Base-by-base conservation (phyloP, 306 rosid species). In the Clitoria ternatea region DNA sequence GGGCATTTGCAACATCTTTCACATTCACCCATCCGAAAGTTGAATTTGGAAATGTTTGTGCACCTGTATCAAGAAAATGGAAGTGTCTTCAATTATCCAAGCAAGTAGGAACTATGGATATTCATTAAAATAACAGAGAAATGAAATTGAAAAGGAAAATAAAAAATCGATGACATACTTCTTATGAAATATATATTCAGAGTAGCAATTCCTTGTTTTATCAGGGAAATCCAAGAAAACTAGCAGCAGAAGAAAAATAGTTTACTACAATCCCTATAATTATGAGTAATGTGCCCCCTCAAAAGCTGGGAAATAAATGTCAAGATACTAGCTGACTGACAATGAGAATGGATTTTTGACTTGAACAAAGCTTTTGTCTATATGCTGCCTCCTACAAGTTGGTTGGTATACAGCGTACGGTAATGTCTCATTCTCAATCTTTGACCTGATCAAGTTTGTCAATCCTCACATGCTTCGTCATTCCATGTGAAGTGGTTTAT, bases 1-100 rank as follows among this genome's bases (percentile, higher is more conserved):
- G 97, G 7, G 96, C 96, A 37, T 83, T 80, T 24, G 89, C 92
- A 49, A 86, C 89, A 73, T 91, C 89, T 74, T 83, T 91, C 49
- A 91, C 92, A 72, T 88, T 71, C 37, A 90, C 43, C 92, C 90
- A 91, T 54, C 90, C 87, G 29, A 71, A 68, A 60, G 72, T 19
- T 11, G 18, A 2, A 70, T 90, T 88, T 11, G 77, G 81, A 80
- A 62, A 88, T 20, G 86, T 78, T 54, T 75, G 57, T 19, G 86
- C 73, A 66, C 97, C 97, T 88, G 75, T 77, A 73, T 55, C 56
- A 61, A 52, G 33, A 8, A 49, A 5, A 3, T 15, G 18, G 30
- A 12, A 23, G 13, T 32, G 20, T 26, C 42, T 45, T 44, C 59
- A 39, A n/a, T 39, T 40, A 39, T 57, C 43, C 8, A 74, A 40